phyloP scores from a whole-genome alignment of 306 rosid species.

The Vigna mungo region DNA sequence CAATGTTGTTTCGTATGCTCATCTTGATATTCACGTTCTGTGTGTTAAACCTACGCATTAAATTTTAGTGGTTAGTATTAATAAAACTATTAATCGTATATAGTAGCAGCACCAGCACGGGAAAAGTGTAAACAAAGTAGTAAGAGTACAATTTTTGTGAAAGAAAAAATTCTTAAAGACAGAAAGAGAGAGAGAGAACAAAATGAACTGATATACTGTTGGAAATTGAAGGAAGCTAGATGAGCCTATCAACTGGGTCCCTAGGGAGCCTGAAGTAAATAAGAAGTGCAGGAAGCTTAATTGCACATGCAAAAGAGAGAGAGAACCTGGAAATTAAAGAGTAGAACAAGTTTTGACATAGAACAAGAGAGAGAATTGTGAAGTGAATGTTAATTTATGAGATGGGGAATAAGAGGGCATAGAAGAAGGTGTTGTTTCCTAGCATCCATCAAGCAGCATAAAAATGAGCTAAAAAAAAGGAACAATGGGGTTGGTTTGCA shows the following conservation, averaged over 20 bases:
- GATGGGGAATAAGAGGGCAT: too few relatives aligned
- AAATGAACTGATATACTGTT: background rate
- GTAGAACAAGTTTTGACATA: conserved; percentile 3
- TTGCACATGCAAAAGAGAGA: conserved; percentile 46
- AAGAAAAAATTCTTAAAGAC: too few relatives aligned
- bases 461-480: too few relatives aligned
- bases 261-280: too few relatives aligned
- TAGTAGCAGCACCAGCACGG: background rate
- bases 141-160: background rate
- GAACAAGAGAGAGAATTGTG: conserved; percentile 29
- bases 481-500: conserved; percentile 50
- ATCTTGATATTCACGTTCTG: conserved; percentile 55
- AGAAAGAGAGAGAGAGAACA: background rate
- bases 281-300: conserved; percentile 45
- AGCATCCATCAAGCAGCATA: too few relatives aligned
- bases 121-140: too few relatives aligned
- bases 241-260: conserved; percentile 50
- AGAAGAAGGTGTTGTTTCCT: too few relatives aligned
- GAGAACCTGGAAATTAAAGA: background rate
- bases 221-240: conserved; percentile 27
- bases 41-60: conserved; percentile 63
- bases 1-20: conserved; percentile 45
- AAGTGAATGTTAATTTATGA: too few relatives aligned
- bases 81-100: conserved; percentile 29
- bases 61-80: conserved; percentile 44